A percentile compares a stretch with the other conserved stretches of the same genome.
phyloP scores from a whole-genome alignment of 1,284 basidiomycete genomes.

The Vanrija sp. region DNA sequence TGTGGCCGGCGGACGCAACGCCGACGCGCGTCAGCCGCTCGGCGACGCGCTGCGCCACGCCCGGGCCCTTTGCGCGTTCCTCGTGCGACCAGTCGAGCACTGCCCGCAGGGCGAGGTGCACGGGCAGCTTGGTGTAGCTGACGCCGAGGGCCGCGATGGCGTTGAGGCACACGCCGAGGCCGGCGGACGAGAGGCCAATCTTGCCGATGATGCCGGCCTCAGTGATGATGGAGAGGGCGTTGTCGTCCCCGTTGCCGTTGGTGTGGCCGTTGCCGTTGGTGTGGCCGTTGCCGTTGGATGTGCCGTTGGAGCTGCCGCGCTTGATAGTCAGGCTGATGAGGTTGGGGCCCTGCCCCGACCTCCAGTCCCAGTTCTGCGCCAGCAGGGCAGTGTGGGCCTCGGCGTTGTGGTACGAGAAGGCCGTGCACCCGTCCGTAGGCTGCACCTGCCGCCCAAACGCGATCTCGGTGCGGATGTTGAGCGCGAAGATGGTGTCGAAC shows the following conservation, averaged over 20 bases:
- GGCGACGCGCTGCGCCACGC: neutral
- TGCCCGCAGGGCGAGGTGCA: slow-evolving; percentile 15
- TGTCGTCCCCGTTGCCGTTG: neutral
- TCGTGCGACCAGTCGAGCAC: slow-evolving; percentile 14
- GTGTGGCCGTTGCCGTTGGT: neutral
- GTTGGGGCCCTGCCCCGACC: slow-evolving; percentile 7
- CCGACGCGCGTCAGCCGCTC: slow-evolving; percentile 2
- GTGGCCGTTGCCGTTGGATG: too few relatives aligned
- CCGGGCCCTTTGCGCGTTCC: neutral
- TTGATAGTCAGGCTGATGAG: slow-evolving; percentile 10
- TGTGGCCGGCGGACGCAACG: slow-evolving; percentile 14
- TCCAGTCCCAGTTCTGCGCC: slow-evolving; percentile 23
- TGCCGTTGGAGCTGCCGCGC: neutral
- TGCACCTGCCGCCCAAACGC: slow-evolving; percentile 7
- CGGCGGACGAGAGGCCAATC: slow-evolving; percentile 13
- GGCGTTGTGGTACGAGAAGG: slow-evolving; percentile 2
- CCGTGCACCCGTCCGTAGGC: slow-evolving; percentile 16
- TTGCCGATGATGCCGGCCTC: slow-evolving; percentile 21
- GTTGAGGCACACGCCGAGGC: slow-evolving; percentile 15
- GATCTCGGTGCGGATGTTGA: slow-evolving; percentile 21
- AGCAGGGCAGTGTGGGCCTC: slow-evolving; percentile 2
- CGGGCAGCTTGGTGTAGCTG: slow-evolving; percentile 7
- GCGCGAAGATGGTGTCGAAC: slow-evolving; percentile 7
- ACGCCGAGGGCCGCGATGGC: slow-evolving; percentile 18
- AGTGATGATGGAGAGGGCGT: slow-evolving; percentile 10